Evolutionary conservation across 768 basidiomycete species (phyloP), one percentile per base, ranked within the genome.

Genomic region (Rhodotorula babjevae): DNA sequence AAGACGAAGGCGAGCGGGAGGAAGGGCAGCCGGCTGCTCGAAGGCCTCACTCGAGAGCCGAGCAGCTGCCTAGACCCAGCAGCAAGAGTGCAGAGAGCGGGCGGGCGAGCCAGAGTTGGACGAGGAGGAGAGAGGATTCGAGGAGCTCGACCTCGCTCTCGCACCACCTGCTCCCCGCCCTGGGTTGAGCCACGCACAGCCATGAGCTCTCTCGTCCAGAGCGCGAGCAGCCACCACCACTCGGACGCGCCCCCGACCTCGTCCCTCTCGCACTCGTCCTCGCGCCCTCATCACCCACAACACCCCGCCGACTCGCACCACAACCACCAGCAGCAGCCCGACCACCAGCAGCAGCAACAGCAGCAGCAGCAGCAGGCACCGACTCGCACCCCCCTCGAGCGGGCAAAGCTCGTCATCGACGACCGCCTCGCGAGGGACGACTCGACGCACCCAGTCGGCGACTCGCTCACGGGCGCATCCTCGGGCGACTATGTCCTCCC

Each of bases 401-500:
- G 50, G 33, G 63, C 60, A 11, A 76, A 72, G 58, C 61, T 69
- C 21, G 23, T 76, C 23, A 52, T 52, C 18, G 69, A 76, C 19
- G 76, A 74, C 23, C 50, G 69, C 16, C 46, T 76, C 11, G 47
- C 58, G 6, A 55, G 72, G 59, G 76, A 74, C 57, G 76, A 71
- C 19, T 31, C 19, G 31, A 10, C 14, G 1, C 8, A 3, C 7
- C 27, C 53, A 5, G 16, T 25, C 19, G 56, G 12, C 49, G 47
- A 33, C 16, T n/a, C 29, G 40, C 55, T 40, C 25, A 19, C 65
- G 75, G 77, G 66, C n/a, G 71, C 69, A n/a, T 64, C 73, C 21
- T 78, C 78, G 0, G 55, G 63, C 58, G 76, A 78, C 63, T 78
- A 78, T 49, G 71, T 73, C n/a, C 56, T 73, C 0, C 72, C 76